Percentiles rank a stretch among this genome's conserved stretches.
Evolutionary conservation across 31 red algal genomes (phyloP).

Genomic region (Bonnemaisonia californica): DNA sequence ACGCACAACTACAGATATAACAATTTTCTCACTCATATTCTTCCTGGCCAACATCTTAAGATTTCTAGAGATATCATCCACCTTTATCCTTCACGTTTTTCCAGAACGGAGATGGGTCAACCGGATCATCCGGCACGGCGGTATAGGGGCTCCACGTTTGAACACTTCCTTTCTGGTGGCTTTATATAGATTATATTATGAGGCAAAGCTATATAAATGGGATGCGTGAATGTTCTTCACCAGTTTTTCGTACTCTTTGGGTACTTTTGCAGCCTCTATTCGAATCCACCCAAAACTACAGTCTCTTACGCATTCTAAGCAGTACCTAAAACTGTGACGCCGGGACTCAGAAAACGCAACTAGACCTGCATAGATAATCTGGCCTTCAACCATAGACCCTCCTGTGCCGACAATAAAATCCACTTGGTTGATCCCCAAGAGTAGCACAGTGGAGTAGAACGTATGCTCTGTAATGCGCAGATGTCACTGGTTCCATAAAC

Average conservation of each 20-base stretch:
- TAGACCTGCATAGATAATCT: slow-evolving; percentile 1
- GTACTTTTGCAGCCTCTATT: not conserved
- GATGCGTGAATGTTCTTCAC: not conserved
- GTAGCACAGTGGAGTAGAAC: not conserved
- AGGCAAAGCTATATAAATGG: slow-evolving; percentile 17
- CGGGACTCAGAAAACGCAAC: slow-evolving; percentile 6
- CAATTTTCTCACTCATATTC: slow-evolving; percentile 6
- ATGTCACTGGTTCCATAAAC: not conserved
- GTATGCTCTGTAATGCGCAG: not conserved
- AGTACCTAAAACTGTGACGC: not conserved
- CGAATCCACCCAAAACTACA: slow-evolving; percentile 11
- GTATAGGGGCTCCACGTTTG: not conserved
- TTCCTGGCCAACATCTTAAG: not conserved
- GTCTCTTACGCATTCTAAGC: not conserved
- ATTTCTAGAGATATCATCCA: slow-evolving; percentile 14
- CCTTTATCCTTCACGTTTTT: slow-evolving; percentile 25
- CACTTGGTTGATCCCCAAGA: not conserved
- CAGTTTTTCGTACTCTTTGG: slow-evolving; percentile 11
- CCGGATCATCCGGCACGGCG: slow-evolving; percentile 17
- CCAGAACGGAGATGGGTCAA: slow-evolving; percentile 6
- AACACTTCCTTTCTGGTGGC: not conserved
- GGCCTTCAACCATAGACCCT: not conserved
- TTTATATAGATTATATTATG: slow-evolving; percentile 14
- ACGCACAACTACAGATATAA: slow-evolving; percentile 23
- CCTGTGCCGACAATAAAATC: slow-evolving; percentile 2